A percentile compares a stretch with the other conserved stretches of the same genome.
phyloP scores from a whole-genome alignment of 305 asterid species.

The Fraxinus xanthoxyloides region DNA sequence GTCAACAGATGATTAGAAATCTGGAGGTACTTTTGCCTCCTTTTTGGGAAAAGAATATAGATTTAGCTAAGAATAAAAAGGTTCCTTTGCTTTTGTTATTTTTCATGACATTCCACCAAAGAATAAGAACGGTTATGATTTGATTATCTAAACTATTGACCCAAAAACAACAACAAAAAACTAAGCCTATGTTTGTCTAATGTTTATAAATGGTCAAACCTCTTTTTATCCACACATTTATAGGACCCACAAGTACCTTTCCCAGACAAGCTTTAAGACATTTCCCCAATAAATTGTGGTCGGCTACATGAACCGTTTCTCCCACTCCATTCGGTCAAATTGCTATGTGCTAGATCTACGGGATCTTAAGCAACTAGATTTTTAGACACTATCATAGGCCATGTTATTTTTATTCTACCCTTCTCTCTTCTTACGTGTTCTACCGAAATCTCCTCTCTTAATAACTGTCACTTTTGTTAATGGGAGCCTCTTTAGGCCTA shows the following conservation, averaged over 20 bases:
- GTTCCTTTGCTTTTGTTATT: background rate
- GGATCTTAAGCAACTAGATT: background rate
- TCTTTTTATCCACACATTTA: background rate
- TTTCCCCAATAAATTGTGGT: background rate
- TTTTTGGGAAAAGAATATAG: background rate
- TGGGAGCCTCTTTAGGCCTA: background rate
- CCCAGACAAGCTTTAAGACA: background rate
- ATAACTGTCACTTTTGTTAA: background rate
- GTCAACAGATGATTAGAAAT: conserved; percentile 94
- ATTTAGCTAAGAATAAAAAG: background rate
- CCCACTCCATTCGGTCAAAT: background rate
- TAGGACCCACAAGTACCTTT: background rate
- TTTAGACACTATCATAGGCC: background rate
- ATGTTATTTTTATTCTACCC: background rate
- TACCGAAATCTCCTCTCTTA: background rate
- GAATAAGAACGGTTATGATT: background rate
- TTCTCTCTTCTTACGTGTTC: background rate
- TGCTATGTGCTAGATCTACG: background rate
- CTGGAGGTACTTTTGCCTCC: conserved; percentile 67
- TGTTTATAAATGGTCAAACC: background rate
- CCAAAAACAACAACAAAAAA: background rate
- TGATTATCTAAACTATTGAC: background rate
- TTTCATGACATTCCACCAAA: background rate
- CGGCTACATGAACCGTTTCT: background rate
- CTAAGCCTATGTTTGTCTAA: background rate